Evolutionary conservation across 768 basidiomycete genomes (phyloP).

Genomic region (Hydnum rufescens): DNA sequence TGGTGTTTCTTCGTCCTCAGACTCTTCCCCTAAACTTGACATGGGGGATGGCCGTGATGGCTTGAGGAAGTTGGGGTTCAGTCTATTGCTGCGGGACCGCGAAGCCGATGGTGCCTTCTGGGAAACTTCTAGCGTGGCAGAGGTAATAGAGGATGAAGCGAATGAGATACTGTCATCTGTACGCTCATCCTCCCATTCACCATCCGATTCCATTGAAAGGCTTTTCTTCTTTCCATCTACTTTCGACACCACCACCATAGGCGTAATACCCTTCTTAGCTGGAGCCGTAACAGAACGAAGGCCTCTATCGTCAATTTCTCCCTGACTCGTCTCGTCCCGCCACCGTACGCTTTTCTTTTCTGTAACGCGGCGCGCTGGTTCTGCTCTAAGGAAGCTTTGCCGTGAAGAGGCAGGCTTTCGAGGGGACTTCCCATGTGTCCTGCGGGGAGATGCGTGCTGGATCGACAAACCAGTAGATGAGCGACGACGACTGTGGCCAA

Average conservation of each 20-base stretch:
- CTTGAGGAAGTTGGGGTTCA: constrained; percentile 50
- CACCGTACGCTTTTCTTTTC: constrained; percentile 65
- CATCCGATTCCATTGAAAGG: constrained; percentile 30
- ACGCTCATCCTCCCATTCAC: constrained; percentile 76
- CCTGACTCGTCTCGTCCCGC: constrained; percentile 73
- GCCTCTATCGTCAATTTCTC: constrained; percentile 46
- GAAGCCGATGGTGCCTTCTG: constrained; percentile 22
- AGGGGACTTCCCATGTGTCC: constrained; percentile 33
- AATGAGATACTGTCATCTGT: constrained; percentile 60
- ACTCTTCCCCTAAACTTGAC: constrained; percentile 50
- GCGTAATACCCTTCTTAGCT: constrained; percentile 13
- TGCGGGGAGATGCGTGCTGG: constrained; percentile 24
- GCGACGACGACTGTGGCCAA: constrained; percentile 21
- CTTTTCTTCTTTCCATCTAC: constrained; percentile 9
- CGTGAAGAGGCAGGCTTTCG: constrained; percentile 33
- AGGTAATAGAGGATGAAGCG: constrained; percentile 17
- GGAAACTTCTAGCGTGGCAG: neutral
- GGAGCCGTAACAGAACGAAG: constrained; percentile 18
- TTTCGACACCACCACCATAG: constrained; percentile 20
- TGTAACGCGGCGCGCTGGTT: constrained; percentile 23
- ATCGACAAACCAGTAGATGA: constrained; percentile 11
- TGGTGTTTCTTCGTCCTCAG: constrained; percentile 31
- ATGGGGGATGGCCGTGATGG: constrained; percentile 27
- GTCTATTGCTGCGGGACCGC: constrained; percentile 32
- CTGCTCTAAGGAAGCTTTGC: constrained; percentile 37